Evolutionary conservation across 441 rosid genomes (phyloP).

Genomic region (Eutrema salsugineum): DNA sequence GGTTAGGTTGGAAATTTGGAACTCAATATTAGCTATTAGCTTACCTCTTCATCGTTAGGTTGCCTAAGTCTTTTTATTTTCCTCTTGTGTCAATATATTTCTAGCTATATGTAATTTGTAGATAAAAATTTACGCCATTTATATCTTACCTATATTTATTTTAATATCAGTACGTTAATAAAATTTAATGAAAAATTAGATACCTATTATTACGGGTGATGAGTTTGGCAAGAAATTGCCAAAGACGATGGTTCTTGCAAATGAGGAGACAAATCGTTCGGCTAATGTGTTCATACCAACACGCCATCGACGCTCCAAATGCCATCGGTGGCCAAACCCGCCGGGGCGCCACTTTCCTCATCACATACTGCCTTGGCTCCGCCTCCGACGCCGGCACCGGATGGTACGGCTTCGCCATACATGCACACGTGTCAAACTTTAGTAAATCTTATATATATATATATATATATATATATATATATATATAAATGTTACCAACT

Average conservation of each 20-base stretch:
- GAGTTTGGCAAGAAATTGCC: slow-evolving; percentile 77
- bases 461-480: too few species aligned
- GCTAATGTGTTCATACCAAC: slow-evolving; percentile 94
- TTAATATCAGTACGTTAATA: not conserved
- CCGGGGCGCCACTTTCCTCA: slow-evolving; percentile 83
- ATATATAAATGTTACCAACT: not conserved
- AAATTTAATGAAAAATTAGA: not conserved
- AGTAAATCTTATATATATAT: not conserved
- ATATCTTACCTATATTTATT: not conserved
- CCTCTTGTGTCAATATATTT: not conserved
- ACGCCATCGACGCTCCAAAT: slow-evolving; percentile 77
- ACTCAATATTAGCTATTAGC: not conserved
- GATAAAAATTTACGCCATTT: not conserved
- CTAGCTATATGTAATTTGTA: not conserved
- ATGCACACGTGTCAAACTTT: slow-evolving; percentile 5
- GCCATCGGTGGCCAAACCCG: slow-evolving; percentile 81
- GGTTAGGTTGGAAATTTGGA: slow-evolving; percentile 7
- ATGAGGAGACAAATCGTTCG: slow-evolving; percentile 77
- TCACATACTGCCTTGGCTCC: slow-evolving; percentile 68
- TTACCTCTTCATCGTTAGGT: slow-evolving; percentile 13
- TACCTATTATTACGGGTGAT: slow-evolving; percentile 87
- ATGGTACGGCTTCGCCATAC: slow-evolving; percentile 64
- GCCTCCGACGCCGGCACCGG: slow-evolving; percentile 62
- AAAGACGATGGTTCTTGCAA: slow-evolving; percentile 82
- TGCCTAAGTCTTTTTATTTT: slow-evolving; percentile 13